Evolutionary conservation across 169 alveolate genomes (phyloP), one percentile per base, ranked within the genome.

Genomic region (Plasmodium cynomolgi): DNA sequence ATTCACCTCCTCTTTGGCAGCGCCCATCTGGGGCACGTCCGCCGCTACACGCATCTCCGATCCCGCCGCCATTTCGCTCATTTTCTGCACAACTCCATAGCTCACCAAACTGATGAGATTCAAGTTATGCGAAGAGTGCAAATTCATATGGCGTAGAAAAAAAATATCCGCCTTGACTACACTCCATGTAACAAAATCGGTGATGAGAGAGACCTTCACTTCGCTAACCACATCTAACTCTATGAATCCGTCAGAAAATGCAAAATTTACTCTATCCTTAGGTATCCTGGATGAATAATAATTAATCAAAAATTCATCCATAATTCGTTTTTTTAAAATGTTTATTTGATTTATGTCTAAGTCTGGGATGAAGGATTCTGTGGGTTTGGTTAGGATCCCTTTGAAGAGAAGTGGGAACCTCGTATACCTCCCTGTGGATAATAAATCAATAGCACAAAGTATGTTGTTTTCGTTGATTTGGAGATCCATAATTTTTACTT

Each of bases 231-330:
- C 80, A 9, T 85, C 93, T 54, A 85, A 39, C 41, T 85, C 93
- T 29, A 85, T 34, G n/a, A 85, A n/a, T 1, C 93, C 93, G 17
- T 85, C 20, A 0, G 93, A 75, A 75, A 85, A 85, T 11, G 31
- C 9, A 85, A 85, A 85, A 75, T 85, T 37, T 1, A 85, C 93
- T 85, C 74, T 85, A 47, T 85, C 56, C 80, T 85, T 85, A n/a
- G 93, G 93, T 50, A 85, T 85, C 15, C 71, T 85, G 1, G 93
- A 85, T 20, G 81, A 33, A 54, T 85, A 85, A 31, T 85, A 85
- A 75, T 85, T 85, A 5, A 85, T 85, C 29, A 85, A 47, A 74
- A 85, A 85, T 8, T 85, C 93, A 85, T 85, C 86, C 13, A 77
- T 29, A 54, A 85, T 74, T 75, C 85, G 56, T 74, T 85, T 85